Evolutionary conservation across 495 filamentous ascomycete species (phyloP), one percentile per base, ranked within the genome.

Genomic region (Aspergillus egyptiacus): DNA sequence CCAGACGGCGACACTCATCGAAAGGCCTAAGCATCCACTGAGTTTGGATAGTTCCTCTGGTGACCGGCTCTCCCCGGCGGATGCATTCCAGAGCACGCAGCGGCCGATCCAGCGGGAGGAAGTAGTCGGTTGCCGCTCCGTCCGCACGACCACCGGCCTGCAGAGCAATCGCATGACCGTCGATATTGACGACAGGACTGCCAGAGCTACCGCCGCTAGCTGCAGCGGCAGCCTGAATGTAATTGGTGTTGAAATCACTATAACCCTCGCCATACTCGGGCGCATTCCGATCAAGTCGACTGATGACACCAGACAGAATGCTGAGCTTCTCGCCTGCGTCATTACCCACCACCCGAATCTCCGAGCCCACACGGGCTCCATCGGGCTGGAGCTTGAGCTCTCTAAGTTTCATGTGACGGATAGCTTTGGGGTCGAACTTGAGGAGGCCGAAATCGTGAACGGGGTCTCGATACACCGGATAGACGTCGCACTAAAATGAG

Each of bases 161-260:
- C 51, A 99, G 70, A 36, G 93, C 93, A 40, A 99, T 82, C 13
- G 89, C 94, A 65, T 85, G 84, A 1, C 93, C 93, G 63, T 95
- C 88, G 28, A 96, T 84, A 60, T 97, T 94, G 50, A 99, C 91
- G 2, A 99, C 93, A 1, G 93, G 93, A 81, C 87, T 93, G 22
- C 93, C 93, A 8, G 94, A 97, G 69, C 89, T 95, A 55, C 93
- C 93, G 48, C 93, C 93, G 64, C 87, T 96, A 9, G 93, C 93
- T 6, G 93, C 91, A 22, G 93, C 93, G 11, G 91, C 94, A 51
- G 93, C 93, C 73, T 99, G 93, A 53, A 97, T 97, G 67, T 99
- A 99, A 65, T 96, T 96, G 27, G 93, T 98, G 62, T 98, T 99
- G 75, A 99, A 99, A 61, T 99, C 93, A 66, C 91, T 91, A 66